Percentiles rank a stretch among this genome's conserved stretches.
These are phyloP conservation scores for Leucocoprinus birnbaumii DNA, from an alignment of 768 basidiomycete species.

Conservation along the genomic window DNA sequence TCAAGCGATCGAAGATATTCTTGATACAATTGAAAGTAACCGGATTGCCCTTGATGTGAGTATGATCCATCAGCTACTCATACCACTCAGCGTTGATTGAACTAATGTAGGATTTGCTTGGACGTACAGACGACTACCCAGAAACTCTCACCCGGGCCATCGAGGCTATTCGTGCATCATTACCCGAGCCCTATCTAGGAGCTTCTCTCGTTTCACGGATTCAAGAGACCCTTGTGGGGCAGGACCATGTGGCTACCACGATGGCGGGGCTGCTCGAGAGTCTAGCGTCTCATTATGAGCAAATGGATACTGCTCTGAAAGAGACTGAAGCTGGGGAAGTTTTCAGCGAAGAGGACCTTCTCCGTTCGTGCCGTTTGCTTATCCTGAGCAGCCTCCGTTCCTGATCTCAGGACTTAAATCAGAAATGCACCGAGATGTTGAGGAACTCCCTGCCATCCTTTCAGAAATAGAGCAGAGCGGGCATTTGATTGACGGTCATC, in stretches of 20 bases:
- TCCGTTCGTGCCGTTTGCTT: slow-evolving; percentile 37
- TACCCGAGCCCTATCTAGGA: slow-evolving; percentile 32
- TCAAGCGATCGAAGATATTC: slow-evolving; percentile 70
- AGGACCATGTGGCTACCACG: slow-evolving; percentile 53
- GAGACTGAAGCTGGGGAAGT: slow-evolving; percentile 68
- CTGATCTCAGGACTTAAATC: slow-evolving; percentile 3
- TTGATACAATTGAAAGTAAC: slow-evolving; percentile 73
- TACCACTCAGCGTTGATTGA: not conserved
- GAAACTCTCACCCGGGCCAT: slow-evolving; percentile 59
- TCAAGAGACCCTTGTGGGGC: slow-evolving; percentile 45
- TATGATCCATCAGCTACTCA: slow-evolving; percentile 6
- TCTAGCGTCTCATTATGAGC: slow-evolving; percentile 70
- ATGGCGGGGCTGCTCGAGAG: slow-evolving; percentile 78
- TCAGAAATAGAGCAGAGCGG: slow-evolving; percentile 63
- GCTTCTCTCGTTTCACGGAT: slow-evolving; percentile 31
- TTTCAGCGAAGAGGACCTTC: slow-evolving; percentile 67
- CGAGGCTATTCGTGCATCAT: slow-evolving; percentile 46
- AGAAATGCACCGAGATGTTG: slow-evolving; percentile 83
- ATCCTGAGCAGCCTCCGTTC: not conserved
- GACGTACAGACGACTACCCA: slow-evolving; percentile 64
- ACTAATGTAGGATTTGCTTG: slow-evolving; percentile 52
- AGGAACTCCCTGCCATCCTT: slow-evolving; percentile 75
- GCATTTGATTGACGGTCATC: slow-evolving; percentile 45
- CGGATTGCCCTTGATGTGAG: slow-evolving; percentile 65
- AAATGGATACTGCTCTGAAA: slow-evolving; percentile 67